Base-by-base conservation (phyloP, 2,329 filamentous ascomycete genomes). In the Ploettnerulaceae sp. region DNA sequence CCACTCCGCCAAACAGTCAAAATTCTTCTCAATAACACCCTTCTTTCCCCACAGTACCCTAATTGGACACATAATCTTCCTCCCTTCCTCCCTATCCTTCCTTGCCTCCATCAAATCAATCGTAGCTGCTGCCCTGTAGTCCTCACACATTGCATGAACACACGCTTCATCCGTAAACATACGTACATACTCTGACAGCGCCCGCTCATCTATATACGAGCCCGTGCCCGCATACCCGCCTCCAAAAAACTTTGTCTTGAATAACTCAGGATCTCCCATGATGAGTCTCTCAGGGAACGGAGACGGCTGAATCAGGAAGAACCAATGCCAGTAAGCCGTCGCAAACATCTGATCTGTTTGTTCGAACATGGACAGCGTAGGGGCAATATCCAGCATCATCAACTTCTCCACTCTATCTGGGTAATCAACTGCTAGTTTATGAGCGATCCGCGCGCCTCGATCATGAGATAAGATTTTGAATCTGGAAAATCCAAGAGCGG, bases 291-390 rank as follows among this genome's bases (percentile, higher is more conserved):
- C 75, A 0, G 72, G 76, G 4, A 79, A 67, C 0, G 76, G 72
- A 4, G 63, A 62, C 0, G 64, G 59, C 57, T 81, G 77, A 7
- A 77, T 74, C 15, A 80, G 67, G 52, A 80, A 73, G 42, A 77
- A 77, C 76, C 77, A 81, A 61, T 81, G 76, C 55, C 73, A 79
- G 59, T 78, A 79, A 0, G 68, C 67, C 21, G 65, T 66, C 1
- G 74, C 71, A 48, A 76, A 72, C 0, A 62, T 60, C 4, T 66
- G 54, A 41, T 69, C 53, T 3, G 69, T 69, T 12, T 67, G 61
- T 38, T 64, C 63, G 62, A 72, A 80, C 71, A 78, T 78, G 5
- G 68, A 68, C 8, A 75, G 66, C 0, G 75, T 79, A 2, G 76
- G 77, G 31, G 71, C 74, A 33, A 79, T 76, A 47, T 78, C 75